Evolutionary conservation across 306 rosid genomes (phyloP), one percentile per base, ranked within the genome.

Genomic region (Quercus mongolica): DNA sequence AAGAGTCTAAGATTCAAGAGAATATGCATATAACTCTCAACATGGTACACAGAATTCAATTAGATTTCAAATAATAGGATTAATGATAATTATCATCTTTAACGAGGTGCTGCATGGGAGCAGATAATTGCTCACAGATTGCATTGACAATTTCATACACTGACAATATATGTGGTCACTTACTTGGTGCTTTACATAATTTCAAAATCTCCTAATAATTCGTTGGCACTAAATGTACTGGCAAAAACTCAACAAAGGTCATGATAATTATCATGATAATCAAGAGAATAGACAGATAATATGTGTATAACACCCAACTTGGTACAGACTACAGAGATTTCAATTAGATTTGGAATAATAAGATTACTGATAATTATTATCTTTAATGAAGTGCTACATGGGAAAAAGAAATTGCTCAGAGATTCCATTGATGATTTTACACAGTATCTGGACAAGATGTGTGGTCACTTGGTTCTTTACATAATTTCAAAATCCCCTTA

Each of bases 161-260:
- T 64, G 21, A 64, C 9, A 28, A 64, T 12, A 46, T 64, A 28
- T 15, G 31, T 64, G 13, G 5, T 15, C 70, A 35, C 44, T 35
- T 35, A 30, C 44, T 8, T 33, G 23, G 72, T 8, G 15, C 51
- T 10, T 67, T 35, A 35, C 13, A 35, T 18, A 20, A 67, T 67
- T 31, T 65, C 46, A 65, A 65, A 65, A 18, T 65, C 72, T 35
- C 51, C n/a, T 17, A 2, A 19, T 10, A 67, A 18, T 35, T 46
- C 44, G 4, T 8, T 8, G 23, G 49, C 35, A 31, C 65, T 71
- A 73, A 76, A 65, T 30, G 25, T 52, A 69, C 26, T 26, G 33
- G n/a, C 31, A 77, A 61, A 38, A 68, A 38, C 69, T 82, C 81
- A 72, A 67, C 80, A 78, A 13, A 44, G 46, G 15, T 81, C 69